These are phyloP conservation scores for Apophysomyces trapeziformis DNA, from an alignment of 371 early-diverging fungal species.

Conservation along the genomic window DNA sequence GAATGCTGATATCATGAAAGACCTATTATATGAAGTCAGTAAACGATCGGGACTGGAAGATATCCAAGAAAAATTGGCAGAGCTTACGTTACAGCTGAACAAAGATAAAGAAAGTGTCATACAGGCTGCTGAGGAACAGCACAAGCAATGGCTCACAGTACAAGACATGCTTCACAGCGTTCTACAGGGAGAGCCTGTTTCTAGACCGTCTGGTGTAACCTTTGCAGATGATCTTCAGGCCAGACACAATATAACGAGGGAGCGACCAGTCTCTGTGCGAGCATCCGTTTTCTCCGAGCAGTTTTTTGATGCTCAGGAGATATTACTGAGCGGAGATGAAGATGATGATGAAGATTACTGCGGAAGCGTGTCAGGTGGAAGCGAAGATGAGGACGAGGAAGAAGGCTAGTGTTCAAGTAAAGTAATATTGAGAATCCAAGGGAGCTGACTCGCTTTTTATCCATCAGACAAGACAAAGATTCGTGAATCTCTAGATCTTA, in stretches of 20 bases:
- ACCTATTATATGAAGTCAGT: constrained; percentile 16
- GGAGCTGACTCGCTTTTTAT: not conserved
- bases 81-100: constrained; percentile 11
- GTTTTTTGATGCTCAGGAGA: constrained; percentile 71
- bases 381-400: constrained; percentile 26
- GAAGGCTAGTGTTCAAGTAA: constrained; percentile 17
- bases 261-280: constrained; percentile 8
- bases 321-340: constrained; percentile 35
- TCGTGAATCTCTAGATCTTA: constrained; percentile 12
- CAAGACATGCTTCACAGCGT: constrained; percentile 8
- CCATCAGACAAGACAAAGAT: not conserved
- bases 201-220: not conserved
- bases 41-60: constrained; percentile 16
- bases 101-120: constrained; percentile 14
- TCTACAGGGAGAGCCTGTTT: not conserved
- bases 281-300: constrained; percentile 39
- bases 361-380: not conserved
- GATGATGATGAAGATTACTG: constrained; percentile 36
- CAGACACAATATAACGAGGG: not conserved
- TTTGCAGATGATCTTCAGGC: not conserved
- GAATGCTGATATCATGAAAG: constrained; percentile 17
- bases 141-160: constrained; percentile 17
- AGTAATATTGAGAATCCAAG: not conserved
- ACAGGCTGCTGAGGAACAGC: constrained; percentile 15
- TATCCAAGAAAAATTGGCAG: constrained; percentile 4